Evolutionary conservation across 768 basidiomycete genomes (phyloP).

Genomic region (Mycena leptocephala): DNA sequence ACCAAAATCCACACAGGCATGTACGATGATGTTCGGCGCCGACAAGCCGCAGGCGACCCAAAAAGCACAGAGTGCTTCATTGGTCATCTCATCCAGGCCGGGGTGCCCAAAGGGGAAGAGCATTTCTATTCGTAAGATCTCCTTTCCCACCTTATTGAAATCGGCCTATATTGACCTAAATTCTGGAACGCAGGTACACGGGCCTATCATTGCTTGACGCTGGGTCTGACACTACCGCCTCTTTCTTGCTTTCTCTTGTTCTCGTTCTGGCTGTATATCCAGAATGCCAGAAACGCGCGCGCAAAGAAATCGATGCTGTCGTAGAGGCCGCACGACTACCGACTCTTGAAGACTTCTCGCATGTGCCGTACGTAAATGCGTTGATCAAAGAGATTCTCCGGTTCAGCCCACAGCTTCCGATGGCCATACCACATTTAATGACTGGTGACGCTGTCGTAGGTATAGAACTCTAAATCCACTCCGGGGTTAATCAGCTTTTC

Average conservation of each 20-base stretch:
- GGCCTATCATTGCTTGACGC: conserved; percentile 9
- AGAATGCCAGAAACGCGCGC: too few species aligned
- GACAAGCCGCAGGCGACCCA: conserved; percentile 1
- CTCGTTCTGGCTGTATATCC: not conserved
- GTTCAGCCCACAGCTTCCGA: conserved; percentile 8
- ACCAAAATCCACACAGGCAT: not conserved
- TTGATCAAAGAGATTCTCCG: not conserved
- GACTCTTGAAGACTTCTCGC: not conserved
- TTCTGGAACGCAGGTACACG: not conserved
- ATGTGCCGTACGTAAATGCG: not conserved
- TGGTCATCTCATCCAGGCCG: not conserved
- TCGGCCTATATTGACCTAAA: too few species aligned
- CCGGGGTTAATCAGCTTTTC: too few species aligned
- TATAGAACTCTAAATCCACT: too few species aligned
- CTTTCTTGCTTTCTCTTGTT: not conserved
- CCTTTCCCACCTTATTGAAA: too few species aligned
- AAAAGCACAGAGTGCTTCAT: conserved; percentile 2
- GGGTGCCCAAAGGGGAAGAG: not conserved
- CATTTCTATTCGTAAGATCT: conserved; percentile 1
- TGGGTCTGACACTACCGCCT: not conserved
- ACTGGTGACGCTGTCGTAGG: not conserved
- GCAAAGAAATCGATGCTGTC: conserved; percentile 8
- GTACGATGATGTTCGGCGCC: not conserved
- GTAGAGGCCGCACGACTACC: not conserved
- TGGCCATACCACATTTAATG: conserved; percentile 1